These are phyloP conservation scores for Exophiala oligosperma DNA, from an alignment of 2,329 filamentous ascomycete genomes.

Conservation along the genomic window DNA sequence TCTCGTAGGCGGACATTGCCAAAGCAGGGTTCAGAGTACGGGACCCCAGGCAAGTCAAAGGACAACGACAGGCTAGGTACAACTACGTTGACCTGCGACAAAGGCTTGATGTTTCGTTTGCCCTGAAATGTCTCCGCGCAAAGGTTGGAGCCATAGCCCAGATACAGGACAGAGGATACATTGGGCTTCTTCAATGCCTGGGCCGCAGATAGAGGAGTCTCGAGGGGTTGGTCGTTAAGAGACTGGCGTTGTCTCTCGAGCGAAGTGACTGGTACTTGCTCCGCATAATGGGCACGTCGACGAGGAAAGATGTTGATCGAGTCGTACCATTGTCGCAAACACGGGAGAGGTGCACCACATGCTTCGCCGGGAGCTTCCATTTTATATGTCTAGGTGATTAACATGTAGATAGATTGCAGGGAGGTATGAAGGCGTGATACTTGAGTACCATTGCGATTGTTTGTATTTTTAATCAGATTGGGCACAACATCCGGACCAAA, in stretches of 20 bases:
- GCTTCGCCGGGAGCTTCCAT: background rate
- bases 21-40: conserved; percentile 90
- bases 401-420: background rate
- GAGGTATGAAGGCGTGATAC: conserved; percentile 8
- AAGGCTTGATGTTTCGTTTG: conserved; percentile 72
- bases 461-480: conserved; percentile 5
- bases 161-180: conserved; percentile 65
- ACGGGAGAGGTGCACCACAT: background rate
- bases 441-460: conserved; percentile 13
- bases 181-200: conserved; percentile 20
- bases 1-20: conserved; percentile 72
- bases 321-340: conserved; percentile 17
- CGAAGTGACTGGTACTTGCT: conserved; percentile 15
- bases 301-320: background rate
- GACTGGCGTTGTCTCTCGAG: conserved; percentile 19
- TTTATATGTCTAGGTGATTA: background rate
- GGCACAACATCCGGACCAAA: background rate
- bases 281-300: background rate
- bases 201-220: background rate
- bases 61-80: conserved; percentile 76
- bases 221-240: conserved; percentile 8
- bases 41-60: conserved; percentile 82
- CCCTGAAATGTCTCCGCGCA: conserved; percentile 76
- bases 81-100: conserved; percentile 78
- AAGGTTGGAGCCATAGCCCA: conserved; percentile 92